Evolutionary conservation across 2,329 filamentous ascomycete genomes (phyloP).

Genomic region (Neofusicoccum cordaticola): DNA sequence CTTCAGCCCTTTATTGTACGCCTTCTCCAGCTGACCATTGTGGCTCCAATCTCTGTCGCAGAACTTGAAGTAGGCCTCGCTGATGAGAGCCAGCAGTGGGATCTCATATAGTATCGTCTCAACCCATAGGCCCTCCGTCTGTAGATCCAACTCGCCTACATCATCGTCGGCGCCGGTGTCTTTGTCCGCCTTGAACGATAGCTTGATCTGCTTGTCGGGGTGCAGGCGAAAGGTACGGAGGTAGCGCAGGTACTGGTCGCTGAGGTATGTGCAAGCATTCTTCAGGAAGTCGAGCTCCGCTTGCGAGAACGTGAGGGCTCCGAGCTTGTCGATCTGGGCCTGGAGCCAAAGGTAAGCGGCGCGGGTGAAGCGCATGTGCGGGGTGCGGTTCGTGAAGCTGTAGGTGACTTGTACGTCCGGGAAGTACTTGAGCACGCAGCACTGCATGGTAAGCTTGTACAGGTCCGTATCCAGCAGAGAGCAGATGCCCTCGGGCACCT

Average conservation of each 20-base stretch:
- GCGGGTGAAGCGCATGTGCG: slow-evolving; percentile 84
- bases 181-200: slow-evolving; percentile 57
- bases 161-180: slow-evolving; percentile 61
- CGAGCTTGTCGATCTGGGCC: slow-evolving; percentile 78
- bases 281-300: slow-evolving; percentile 80
- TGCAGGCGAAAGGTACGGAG: slow-evolving; percentile 77
- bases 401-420: slow-evolving; percentile 79
- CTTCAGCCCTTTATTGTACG: slow-evolving; percentile 73
- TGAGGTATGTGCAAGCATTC: slow-evolving; percentile 77
- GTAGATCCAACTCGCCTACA: slow-evolving; percentile 71
- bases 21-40: slow-evolving; percentile 79
- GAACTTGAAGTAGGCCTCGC: slow-evolving; percentile 96
- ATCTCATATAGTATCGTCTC: slow-evolving; percentile 99
- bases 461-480: slow-evolving; percentile 61
- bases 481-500: slow-evolving; percentile 37
- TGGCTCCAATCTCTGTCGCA: slow-evolving; percentile 92
- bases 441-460: slow-evolving; percentile 99
- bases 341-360: slow-evolving; percentile 82
- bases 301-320: slow-evolving; percentile 71
- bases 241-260: slow-evolving; percentile 72
- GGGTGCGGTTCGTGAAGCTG: slow-evolving; percentile 91
- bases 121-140: slow-evolving; percentile 79
- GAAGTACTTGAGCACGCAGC: slow-evolving; percentile 80
- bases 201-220: slow-evolving; percentile 74
- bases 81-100: slow-evolving; percentile 84